Evolutionary conservation across 805 yeast genomes (phyloP).

Genomic region (Alloascoidea africana): DNA sequence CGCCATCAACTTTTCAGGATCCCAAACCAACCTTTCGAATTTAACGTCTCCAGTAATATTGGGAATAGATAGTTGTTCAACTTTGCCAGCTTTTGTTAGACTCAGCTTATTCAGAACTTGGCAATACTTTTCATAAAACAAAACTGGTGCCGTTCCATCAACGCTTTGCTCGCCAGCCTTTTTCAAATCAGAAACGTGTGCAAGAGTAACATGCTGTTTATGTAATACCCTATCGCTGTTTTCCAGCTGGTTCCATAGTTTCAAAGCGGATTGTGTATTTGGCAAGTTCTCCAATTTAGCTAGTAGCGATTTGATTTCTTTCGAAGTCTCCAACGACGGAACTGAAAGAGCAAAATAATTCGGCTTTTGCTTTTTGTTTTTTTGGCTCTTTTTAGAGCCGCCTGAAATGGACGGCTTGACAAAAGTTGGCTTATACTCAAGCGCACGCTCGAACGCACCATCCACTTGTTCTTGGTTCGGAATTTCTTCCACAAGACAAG

Average conservation of each 20-base stretch:
- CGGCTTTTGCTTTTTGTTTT: no score
- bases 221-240: slow-evolving; percentile 5
- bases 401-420: no score
- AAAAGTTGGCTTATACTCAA: slow-evolving; percentile 38
- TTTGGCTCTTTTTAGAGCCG: no score
- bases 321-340: no score
- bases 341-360: no score
- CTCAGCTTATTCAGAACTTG: slow-evolving; percentile 45
- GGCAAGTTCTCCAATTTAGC: no score
- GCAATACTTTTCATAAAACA: slow-evolving; percentile 10
- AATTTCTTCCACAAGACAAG: slow-evolving; percentile 22
- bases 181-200: slow-evolving; percentile 9
- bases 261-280: no score
- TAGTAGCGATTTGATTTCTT: no score
- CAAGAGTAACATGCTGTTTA: slow-evolving; percentile 19
- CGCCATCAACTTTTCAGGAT: slow-evolving; percentile 2
- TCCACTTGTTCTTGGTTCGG: slow-evolving; percentile 28
- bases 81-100: slow-evolving; percentile 45
- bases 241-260: no score
- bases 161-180: slow-evolving; percentile 3
- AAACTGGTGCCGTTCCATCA: slow-evolving; percentile 5
- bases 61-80: slow-evolving; percentile 4
- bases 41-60: slow-evolving; percentile 8
- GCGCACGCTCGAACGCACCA: slow-evolving; percentile 36
- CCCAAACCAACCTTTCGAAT: slow-evolving; percentile 1